phyloP scores from a whole-genome alignment of 139 green algal genomes.

The Picochlorum sp. region DNA sequence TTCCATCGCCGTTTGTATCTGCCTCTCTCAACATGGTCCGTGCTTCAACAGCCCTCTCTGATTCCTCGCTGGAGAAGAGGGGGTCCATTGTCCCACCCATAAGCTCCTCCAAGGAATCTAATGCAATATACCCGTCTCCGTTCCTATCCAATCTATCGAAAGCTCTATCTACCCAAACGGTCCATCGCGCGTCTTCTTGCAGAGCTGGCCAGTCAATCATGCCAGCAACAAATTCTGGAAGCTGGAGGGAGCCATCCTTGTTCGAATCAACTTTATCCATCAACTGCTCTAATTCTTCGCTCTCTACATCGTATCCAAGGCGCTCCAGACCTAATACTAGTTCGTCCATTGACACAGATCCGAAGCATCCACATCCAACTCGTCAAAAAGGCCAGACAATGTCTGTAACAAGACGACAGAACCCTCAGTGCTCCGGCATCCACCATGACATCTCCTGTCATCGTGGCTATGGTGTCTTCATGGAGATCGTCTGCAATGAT shows the following conservation, averaged over 20 bases:
- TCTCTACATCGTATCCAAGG: slow-evolving; percentile 46
- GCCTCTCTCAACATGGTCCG: slow-evolving; percentile 78
- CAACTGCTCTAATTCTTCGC: slow-evolving; percentile 61
- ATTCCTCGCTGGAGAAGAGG: not conserved
- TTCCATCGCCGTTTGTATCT: slow-evolving; percentile 73
- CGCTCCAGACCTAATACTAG: slow-evolving; percentile 52
- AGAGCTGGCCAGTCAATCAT: slow-evolving; percentile 71
- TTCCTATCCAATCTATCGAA: slow-evolving; percentile 75
- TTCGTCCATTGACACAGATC: slow-evolving; percentile 67
- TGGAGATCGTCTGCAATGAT: slow-evolving; percentile 73
- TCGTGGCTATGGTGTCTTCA: not conserved
- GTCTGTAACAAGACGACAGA: slow-evolving; percentile 1
- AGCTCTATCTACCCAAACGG: slow-evolving; percentile 33
- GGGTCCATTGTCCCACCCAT: not conserved
- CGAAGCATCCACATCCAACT: slow-evolving; percentile 60
- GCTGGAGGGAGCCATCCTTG: slow-evolving; percentile 57
- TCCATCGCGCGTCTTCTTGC: slow-evolving; percentile 36
- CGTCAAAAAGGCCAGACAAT: slow-evolving; percentile 38
- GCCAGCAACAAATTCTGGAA: slow-evolving; percentile 74
- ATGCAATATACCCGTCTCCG: slow-evolving; percentile 66
- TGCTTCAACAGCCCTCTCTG: slow-evolving; percentile 41
- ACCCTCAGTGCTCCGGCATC: slow-evolving; percentile 7
- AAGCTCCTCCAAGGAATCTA: slow-evolving; percentile 64
- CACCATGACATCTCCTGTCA: slow-evolving; percentile 5
- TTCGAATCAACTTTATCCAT: slow-evolving; percentile 53